phyloP scores from a whole-genome alignment of 2,329 filamentous ascomycete species.

The Lizonia empirigonia region DNA sequence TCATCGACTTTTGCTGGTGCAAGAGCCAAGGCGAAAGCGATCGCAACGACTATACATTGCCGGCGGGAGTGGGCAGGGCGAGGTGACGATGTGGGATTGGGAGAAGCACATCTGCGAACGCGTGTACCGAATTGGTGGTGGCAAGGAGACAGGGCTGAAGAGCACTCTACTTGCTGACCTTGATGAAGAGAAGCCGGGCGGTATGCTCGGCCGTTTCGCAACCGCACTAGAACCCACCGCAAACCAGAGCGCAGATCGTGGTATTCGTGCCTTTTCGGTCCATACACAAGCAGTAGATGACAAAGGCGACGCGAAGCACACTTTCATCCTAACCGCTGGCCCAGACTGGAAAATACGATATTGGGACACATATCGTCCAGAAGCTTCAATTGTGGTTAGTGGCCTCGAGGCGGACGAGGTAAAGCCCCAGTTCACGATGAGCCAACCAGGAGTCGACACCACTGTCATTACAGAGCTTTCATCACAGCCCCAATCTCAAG shows the following conservation, averaged over 20 bases:
- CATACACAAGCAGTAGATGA: conserved; percentile 74
- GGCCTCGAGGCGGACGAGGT: conserved; percentile 73
- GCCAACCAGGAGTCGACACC: conserved; percentile 49
- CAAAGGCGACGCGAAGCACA: conserved; percentile 72
- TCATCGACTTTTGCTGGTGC: conserved; percentile 66
- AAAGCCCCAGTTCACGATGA: conserved; percentile 68
- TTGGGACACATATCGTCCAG: conserved; percentile 83
- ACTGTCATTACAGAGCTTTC: conserved; percentile 48
- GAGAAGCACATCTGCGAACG: conserved; percentile 89
- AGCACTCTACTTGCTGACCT: conserved; percentile 78
- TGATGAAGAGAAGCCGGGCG: conserved; percentile 84
- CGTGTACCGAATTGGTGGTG: conserved; percentile 71
- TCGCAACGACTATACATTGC: conserved; percentile 82
- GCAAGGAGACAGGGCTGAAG: conserved; percentile 50
- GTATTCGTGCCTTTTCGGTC: conserved; percentile 76
- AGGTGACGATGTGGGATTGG: conserved; percentile 94
- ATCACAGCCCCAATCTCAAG: conserved; percentile 29
- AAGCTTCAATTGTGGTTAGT: conserved; percentile 80
- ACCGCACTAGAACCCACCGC: conserved; percentile 64
- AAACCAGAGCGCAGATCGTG: conserved; percentile 62
- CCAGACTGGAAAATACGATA: conserved; percentile 91
- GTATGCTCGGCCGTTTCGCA: conserved; percentile 85
- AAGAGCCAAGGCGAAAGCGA: conserved; percentile 69
- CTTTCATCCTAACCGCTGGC: conserved; percentile 85
- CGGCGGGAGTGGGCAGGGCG: conserved; percentile 83